phyloP scores from a whole-genome alignment of 1,284 basidiomycete genomes.

The Wallemia ichthyophaga region DNA sequence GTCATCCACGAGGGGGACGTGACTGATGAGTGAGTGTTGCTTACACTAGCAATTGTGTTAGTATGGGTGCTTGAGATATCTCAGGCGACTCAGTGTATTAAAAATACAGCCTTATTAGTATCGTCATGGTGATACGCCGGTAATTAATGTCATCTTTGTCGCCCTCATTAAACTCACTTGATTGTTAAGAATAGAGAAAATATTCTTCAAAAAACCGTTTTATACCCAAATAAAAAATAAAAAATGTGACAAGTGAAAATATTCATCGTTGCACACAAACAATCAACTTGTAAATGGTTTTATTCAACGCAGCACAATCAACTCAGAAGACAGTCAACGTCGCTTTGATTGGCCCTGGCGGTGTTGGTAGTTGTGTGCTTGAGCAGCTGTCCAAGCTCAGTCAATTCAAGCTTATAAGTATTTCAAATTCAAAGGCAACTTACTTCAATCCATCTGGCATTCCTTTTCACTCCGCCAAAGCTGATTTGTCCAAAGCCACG shows the following conservation, averaged over 20 bases:
- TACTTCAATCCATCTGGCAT: conserved; percentile 24
- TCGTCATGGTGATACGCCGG: neutral
- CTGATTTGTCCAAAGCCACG: conserved; percentile 17
- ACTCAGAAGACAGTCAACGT: conserved; percentile 19
- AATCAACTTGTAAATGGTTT: neutral
- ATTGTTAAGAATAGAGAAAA: neutral
- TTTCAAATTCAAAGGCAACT: conserved; percentile 43
- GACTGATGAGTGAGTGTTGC: neutral
- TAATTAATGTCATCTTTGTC: neutral
- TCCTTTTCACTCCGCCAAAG: conserved; percentile 12
- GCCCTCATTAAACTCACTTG: neutral
- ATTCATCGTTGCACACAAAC: neutral
- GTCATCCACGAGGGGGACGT: neutral
- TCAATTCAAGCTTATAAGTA: conserved; percentile 35
- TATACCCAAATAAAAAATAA: neutral
- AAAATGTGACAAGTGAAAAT: neutral
- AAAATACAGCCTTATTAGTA: neutral
- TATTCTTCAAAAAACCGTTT: neutral
- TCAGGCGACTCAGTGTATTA: neutral
- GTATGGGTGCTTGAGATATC: neutral
- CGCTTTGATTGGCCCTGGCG: conserved; percentile 55
- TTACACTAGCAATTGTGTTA: neutral
- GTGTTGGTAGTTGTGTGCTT: conserved; percentile 60
- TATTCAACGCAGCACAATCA: neutral
- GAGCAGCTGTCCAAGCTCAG: conserved; percentile 37